Evolutionary conservation across 768 basidiomycete species (phyloP).

Genomic region (Grammothele lineata): DNA sequence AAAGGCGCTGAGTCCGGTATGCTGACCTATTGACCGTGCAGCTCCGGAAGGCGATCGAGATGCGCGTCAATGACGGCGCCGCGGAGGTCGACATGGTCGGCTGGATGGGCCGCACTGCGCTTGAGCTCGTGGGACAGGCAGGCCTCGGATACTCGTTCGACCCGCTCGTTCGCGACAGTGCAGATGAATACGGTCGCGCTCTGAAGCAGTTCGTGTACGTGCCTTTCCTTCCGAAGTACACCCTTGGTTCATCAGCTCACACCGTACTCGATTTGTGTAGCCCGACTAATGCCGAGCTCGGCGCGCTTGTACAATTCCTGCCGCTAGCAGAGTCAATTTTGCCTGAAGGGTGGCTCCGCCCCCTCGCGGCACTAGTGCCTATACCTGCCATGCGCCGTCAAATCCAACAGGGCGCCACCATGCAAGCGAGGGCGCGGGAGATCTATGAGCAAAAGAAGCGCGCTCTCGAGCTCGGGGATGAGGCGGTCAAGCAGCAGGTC

Average conservation of each 20-base stretch:
- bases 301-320: too few species aligned
- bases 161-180: conserved; percentile 27
- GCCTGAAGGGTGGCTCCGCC: too few species aligned
- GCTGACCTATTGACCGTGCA: conserved; percentile 11
- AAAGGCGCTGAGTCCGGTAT: not conserved
- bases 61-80: not conserved
- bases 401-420: not conserved
- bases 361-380: conserved; percentile 9
- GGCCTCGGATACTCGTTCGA: conserved; percentile 39
- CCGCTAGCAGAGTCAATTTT: too few species aligned
- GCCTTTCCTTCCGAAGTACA: not conserved
- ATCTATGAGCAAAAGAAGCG: conserved; percentile 17
- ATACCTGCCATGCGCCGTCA: conserved; percentile 6
- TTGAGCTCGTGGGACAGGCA: conserved; percentile 38
- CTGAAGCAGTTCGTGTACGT: conserved; percentile 26
- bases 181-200: conserved; percentile 3
- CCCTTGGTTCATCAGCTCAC: not conserved
- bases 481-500: conserved; percentile 14
- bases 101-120: conserved; percentile 24
- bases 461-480: conserved; percentile 17
- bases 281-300: too few species aligned
- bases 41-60: conserved; percentile 18
- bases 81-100: conserved; percentile 19
- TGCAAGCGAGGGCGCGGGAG: conserved; percentile 12
- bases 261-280: too few species aligned